Conservation (phyloP, 2,329 filamentous ascomycete genomes). For the Xylaria sp. region DNA sequence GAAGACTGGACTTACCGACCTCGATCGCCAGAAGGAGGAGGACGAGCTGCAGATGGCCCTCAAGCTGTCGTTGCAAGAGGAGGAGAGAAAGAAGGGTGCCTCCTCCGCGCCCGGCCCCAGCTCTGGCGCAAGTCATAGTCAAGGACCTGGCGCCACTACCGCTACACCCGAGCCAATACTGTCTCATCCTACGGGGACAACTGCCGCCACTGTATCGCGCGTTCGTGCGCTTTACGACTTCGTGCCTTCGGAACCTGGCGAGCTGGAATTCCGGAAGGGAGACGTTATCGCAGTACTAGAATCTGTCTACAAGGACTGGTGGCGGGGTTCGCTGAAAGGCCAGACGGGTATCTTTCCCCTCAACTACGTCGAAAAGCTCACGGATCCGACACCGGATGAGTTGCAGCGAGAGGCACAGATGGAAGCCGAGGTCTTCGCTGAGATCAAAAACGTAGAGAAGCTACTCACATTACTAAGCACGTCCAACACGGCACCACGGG, state of each 20-base stretch:
- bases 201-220: slow-evolving; percentile 93
- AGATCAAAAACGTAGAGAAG: slow-evolving; percentile 73
- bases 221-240: slow-evolving; percentile 96
- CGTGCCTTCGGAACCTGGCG: slow-evolving; percentile 89
- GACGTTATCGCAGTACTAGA: slow-evolving; percentile 97
- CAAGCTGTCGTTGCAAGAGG: slow-evolving; percentile 91
- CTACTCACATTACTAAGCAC: slow-evolving; percentile 91
- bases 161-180: slow-evolving; percentile 60
- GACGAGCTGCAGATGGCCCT: slow-evolving; percentile 97
- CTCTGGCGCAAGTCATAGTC: slow-evolving; percentile 44
- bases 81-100: slow-evolving; percentile 67
- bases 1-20: slow-evolving; percentile 89
- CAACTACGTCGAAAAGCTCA: slow-evolving; percentile 98
- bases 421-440: slow-evolving; percentile 77
- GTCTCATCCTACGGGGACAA: slow-evolving; percentile 81
- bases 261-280: slow-evolving; percentile 95
- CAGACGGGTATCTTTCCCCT: slow-evolving; percentile 98
- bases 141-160: slow-evolving; percentile 41
- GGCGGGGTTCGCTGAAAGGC: slow-evolving; percentile 93
- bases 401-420: slow-evolving; percentile 95
- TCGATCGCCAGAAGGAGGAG: slow-evolving; percentile 94
- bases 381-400: slow-evolving; percentile 94
- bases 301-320: slow-evolving; percentile 99
- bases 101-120: slow-evolving; percentile 48
- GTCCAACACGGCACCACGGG: slow-evolving; percentile 79